Conservation (phyloP, 192 early-diverging fungal species). For the Lobosporangium transversale region DNA sequence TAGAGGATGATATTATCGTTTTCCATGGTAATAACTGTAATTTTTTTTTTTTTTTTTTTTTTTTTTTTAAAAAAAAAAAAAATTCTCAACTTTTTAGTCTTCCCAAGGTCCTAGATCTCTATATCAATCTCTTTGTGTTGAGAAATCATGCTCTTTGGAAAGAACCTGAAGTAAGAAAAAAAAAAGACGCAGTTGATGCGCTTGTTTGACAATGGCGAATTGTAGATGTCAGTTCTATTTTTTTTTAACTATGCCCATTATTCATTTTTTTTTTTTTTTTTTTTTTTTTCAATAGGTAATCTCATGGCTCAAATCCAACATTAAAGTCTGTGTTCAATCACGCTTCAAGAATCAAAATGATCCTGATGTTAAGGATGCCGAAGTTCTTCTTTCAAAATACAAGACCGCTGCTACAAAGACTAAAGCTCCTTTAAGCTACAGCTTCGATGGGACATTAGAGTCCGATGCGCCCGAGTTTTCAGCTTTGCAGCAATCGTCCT, state of each 20-base stretch:
- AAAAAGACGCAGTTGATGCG: too few relatives aligned
- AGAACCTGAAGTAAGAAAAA: conserved; percentile 73
- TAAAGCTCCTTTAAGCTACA: conserved; percentile 19
- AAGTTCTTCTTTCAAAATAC: conserved; percentile 1
- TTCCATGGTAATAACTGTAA: too few relatives aligned
- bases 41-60: too few relatives aligned
- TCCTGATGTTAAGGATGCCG: conserved; percentile 28
- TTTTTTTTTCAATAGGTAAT: conserved; percentile 24
- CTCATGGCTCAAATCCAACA: conserved; percentile 51
- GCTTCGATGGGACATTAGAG: conserved; percentile 45
- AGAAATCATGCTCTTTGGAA: conserved; percentile 83
- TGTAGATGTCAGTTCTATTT: too few relatives aligned
- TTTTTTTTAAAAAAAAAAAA: too few relatives aligned
- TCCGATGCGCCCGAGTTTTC: conserved; percentile 3
- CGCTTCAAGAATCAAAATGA: conserved; percentile 29
- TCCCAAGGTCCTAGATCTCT: conserved; percentile 65
- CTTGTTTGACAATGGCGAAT: too few relatives aligned
- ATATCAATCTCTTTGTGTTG: conserved; percentile 80
- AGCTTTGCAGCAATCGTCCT: background rate
- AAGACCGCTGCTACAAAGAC: conserved; percentile 2
- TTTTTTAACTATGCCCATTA: background rate
- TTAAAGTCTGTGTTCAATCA: conserved; percentile 23
- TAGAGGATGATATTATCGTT: too few relatives aligned
- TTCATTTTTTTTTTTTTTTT: background rate
- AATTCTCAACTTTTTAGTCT: too few relatives aligned